Evolutionary conservation across 2,329 filamentous ascomycete genomes (phyloP).

Genomic region (Hortaea werneckii): DNA sequence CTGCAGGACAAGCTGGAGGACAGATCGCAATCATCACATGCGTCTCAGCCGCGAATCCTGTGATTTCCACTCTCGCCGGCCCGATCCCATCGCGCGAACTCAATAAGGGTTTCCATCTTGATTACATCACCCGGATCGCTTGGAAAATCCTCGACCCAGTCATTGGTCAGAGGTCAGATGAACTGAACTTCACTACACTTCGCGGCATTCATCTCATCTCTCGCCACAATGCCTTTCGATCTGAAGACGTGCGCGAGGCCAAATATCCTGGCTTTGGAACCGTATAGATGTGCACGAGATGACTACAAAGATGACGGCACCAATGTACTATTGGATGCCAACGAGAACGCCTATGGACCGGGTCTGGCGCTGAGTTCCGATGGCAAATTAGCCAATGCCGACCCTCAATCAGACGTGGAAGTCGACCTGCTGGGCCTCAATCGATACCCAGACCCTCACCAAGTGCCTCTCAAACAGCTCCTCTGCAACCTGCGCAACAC

Average conservation of each 20-base stretch:
- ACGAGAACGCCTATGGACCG: constrained; percentile 93
- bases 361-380: constrained; percentile 49
- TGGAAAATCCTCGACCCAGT: not conserved
- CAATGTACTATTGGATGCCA: constrained; percentile 92
- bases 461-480: constrained; percentile 71
- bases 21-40: too few species aligned
- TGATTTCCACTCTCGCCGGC: not conserved
- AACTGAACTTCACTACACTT: not conserved
- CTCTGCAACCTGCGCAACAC: constrained; percentile 84
- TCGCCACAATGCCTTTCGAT: constrained; percentile 32
- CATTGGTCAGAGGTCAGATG: not conserved
- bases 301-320: constrained; percentile 98
- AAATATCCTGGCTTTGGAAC: constrained; percentile 44
- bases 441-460: constrained; percentile 95
- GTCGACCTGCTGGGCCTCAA: constrained; percentile 76
- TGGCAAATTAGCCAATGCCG: constrained; percentile 38
- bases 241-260: constrained; percentile 41
- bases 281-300: constrained; percentile 46
- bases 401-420: constrained; percentile 37
- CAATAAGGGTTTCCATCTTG: not conserved
- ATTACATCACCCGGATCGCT: too few species aligned
- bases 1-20: too few species aligned
- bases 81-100: not conserved
- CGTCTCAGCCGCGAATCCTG: too few species aligned
- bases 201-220: too few species aligned